Percentiles rank a stretch among this genome's conserved stretches.
Conservation (phyloP, 2,329 filamentous ascomycete genomes). For the Penicillium polonicum region DNA sequence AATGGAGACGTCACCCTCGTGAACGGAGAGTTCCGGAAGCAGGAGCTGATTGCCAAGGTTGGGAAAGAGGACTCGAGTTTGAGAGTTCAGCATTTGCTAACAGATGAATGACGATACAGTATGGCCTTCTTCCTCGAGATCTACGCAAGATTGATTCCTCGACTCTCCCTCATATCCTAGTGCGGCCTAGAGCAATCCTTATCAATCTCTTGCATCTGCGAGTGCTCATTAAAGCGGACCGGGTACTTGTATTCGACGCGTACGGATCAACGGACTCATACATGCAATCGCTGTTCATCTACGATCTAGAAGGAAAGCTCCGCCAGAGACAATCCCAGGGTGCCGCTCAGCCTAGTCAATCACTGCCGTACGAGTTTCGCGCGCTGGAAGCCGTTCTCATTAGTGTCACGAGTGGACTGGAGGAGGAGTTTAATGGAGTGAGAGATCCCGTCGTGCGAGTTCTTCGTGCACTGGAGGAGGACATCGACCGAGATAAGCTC, state of each 20-base stretch:
- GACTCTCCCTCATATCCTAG: conserved; percentile 88
- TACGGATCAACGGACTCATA: conserved; percentile 94
- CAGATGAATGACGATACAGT: conserved; percentile 52
- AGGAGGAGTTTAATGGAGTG: conserved; percentile 92
- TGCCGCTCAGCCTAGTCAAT: conserved; percentile 42
- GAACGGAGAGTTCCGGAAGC: conserved; percentile 96
- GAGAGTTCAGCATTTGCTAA: conserved; percentile 51
- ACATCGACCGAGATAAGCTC: conserved; percentile 93
- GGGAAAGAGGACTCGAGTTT: conserved; percentile 73
- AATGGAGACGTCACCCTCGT: conserved; percentile 88
- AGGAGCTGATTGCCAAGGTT: conserved; percentile 91
- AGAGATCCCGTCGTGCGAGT: conserved; percentile 88
- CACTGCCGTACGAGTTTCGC: conserved; percentile 90
- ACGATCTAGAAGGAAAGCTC: conserved; percentile 89
- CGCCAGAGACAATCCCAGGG: conserved; percentile 67
- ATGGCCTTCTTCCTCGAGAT: conserved; percentile 88
- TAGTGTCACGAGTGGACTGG: conserved; percentile 85
- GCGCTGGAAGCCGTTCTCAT: conserved; percentile 93
- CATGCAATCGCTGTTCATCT: conserved; percentile 95
- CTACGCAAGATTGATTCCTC: conserved; percentile 97
- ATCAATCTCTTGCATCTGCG: conserved; percentile 96
- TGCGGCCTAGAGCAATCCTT: conserved; percentile 88
- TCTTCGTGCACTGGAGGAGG: conserved; percentile 86
- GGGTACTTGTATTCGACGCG: conserved; percentile 91
- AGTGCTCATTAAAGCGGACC: conserved; percentile 91